Evolutionary conservation across 2,329 filamentous ascomycete genomes (phyloP).

Genomic region (Huntiella savannae): DNA sequence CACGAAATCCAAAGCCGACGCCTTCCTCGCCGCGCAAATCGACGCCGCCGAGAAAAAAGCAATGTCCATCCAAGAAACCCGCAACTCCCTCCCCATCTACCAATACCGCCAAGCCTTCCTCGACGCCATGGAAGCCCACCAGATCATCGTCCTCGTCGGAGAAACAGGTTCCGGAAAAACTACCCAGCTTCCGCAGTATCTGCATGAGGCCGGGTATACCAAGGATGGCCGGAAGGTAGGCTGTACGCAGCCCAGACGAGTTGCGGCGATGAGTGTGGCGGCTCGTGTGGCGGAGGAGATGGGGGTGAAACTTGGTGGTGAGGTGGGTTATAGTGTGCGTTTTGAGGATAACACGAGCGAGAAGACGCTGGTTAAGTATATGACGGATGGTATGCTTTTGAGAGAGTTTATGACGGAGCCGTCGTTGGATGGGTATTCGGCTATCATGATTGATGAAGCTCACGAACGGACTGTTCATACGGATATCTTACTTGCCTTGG

Average conservation of each 20-base stretch:
- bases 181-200: slow-evolving; percentile 83
- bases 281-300: slow-evolving; percentile 89
- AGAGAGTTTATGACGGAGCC: slow-evolving; percentile 82
- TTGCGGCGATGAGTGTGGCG: slow-evolving; percentile 96
- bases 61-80: slow-evolving; percentile 72
- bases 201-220: slow-evolving; percentile 80
- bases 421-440: slow-evolving; percentile 62
- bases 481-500: slow-evolving; percentile 69
- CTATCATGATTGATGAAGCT: slow-evolving; percentile 91
- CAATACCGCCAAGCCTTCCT: slow-evolving; percentile 71
- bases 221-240: slow-evolving; percentile 70
- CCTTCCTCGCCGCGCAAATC: slow-evolving; percentile 59
- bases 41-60: slow-evolving; percentile 79
- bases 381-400: slow-evolving; percentile 92
- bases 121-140: slow-evolving; percentile 66
- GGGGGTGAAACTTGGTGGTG: slow-evolving; percentile 71
- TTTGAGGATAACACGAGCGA: slow-evolving; percentile 87
- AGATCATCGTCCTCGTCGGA: slow-evolving; percentile 79
- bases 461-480: slow-evolving; percentile 87
- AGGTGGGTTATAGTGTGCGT: slow-evolving; percentile 86
- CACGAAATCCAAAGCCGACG: slow-evolving; percentile 57
- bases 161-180: slow-evolving; percentile 94
- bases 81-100: slow-evolving; percentile 81
- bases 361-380: slow-evolving; percentile 84
- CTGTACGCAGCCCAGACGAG: slow-evolving; percentile 84